Evolutionary conservation across 257 asterid species (phyloP), one percentile per base, ranked within the genome.

Genomic region (Solanum chiquidenum): DNA sequence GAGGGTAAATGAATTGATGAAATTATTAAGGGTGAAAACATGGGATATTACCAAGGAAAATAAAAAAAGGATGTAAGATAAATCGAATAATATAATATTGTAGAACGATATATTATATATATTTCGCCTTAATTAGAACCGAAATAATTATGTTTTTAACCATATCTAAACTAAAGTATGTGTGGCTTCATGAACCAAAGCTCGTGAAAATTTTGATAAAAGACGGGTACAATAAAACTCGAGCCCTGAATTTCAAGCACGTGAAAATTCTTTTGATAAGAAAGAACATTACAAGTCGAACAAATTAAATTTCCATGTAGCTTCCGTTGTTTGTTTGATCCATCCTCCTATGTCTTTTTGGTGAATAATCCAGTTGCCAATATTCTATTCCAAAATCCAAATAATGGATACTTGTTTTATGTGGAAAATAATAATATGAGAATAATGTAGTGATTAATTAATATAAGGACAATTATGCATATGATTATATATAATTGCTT

Each of bases 201-300:
- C 7, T n/a, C 3, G 7, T n/a, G 31, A 62, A n/a, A 62, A n/a
- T 23, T n/a, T 9, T n/a, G 33, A 62, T 62, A 23, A n/a, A 62
- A n/a, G 0, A 5, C 8, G 1, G 10, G 2, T 2, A 62, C 0
- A 62, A 5, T n/a, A 62, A n/a, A 25, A 62, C 3, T n/a, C 0
- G 7, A n/a, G 3, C 1, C 1, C 14, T 23, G 1, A n/a, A 62
- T 62, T 1, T 62, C 16, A 62, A 62, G 8, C 16, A 62, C 33
- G 71, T 62, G 33, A n/a, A 62, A 62, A n/a, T 62, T 62, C 71
- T 62, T 62, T 11, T 62, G 33, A n/a, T n/a, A n/a, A 62, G 1
- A 0, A 5, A n/a, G 31, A 5, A 1, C 31, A 10, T 33, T n/a
- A 10, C 16, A 29, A 68, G 38, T 68, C 38, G 23, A 29, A 38